A percentile compares a stretch with the other conserved stretches of the same genome.
Evolutionary conservation across 345 rosid species (phyloP).

Genomic region (Salix udensis): DNA sequence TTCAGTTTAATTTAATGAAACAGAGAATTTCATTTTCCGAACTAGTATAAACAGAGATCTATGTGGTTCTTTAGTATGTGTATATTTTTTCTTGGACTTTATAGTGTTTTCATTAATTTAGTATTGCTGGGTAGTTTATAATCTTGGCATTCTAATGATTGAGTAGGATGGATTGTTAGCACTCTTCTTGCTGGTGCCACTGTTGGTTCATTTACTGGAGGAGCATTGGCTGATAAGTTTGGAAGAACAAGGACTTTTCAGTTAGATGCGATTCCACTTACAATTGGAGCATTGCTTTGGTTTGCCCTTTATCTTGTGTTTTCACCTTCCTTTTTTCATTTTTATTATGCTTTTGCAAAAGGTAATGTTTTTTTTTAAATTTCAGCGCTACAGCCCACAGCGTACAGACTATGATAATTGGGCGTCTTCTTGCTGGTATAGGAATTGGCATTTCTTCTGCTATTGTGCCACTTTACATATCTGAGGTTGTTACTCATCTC

Average conservation of each 20-base stretch:
- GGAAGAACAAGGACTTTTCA: slow-evolving; percentile 92
- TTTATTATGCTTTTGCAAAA: neutral
- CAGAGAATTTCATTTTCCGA: neutral
- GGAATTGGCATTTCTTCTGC: slow-evolving; percentile 98
- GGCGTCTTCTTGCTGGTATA: slow-evolving; percentile 91
- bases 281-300: slow-evolving; percentile 83
- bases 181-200: slow-evolving; percentile 96
- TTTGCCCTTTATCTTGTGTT: slow-evolving; percentile 22
- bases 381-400: slow-evolving; percentile 83
- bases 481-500: slow-evolving; percentile 56
- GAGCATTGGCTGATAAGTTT: slow-evolving; percentile 87
- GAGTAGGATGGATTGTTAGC: slow-evolving; percentile 95
- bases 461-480: slow-evolving; percentile 93
- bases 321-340: neutral
- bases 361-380: slow-evolving; percentile 18
- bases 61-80: neutral
- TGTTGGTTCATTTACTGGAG: slow-evolving; percentile 94
- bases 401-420: slow-evolving; percentile 89
- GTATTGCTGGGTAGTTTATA: slow-evolving; percentile 6
- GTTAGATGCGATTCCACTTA: slow-evolving; percentile 89
- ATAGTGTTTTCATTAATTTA: neutral
- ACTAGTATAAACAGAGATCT: neutral
- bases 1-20: neutral
- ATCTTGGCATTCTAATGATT: slow-evolving; percentile 9
- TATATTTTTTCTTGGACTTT: too few species aligned